These are phyloP conservation scores for Cryomyces minteri DNA, from an alignment of 495 filamentous ascomycete species.

Conservation along the genomic window DNA sequence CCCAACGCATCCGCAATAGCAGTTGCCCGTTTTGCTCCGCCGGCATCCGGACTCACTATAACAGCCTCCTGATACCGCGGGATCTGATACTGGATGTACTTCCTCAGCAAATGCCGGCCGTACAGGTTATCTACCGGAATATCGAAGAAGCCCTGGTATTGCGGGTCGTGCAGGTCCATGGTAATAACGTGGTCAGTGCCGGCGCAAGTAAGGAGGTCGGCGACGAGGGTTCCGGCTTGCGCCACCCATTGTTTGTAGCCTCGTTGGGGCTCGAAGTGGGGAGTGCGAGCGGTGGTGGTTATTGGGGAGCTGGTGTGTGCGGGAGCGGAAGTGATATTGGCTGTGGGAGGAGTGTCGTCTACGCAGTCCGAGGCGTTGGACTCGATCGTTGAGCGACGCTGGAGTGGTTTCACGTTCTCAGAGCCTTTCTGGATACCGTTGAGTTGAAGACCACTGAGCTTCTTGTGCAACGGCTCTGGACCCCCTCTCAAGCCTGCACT, in stretches of 20 bases:
- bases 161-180: conserved; percentile 93
- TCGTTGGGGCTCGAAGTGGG: conserved; percentile 55
- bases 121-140: conserved; percentile 96
- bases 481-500: conserved; percentile 43
- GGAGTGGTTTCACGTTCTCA: conserved; percentile 5
- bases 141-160: conserved; percentile 98
- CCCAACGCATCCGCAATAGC: conserved; percentile 86
- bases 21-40: conserved; percentile 92
- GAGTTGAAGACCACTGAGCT: conserved; percentile 41
- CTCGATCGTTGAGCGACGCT: conserved; percentile 1
- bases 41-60: conserved; percentile 90
- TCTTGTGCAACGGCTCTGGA: conserved; percentile 42
- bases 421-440: conserved; percentile 27
- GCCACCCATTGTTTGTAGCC: conserved; percentile 98
- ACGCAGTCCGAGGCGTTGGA: conserved; percentile 2
- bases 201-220: conserved; percentile 85
- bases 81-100: conserved; percentile 78
- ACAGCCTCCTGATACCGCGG: conserved; percentile 74
- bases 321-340: neutral
- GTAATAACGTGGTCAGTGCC: conserved; percentile 95
- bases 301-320: neutral
- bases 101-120: conserved; percentile 68
- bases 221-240: conserved; percentile 87
- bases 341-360: conserved; percentile 36
- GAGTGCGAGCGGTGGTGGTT: conserved; percentile 4